Conservation (phyloP, 108 stramenopile species). For the Fragilariopsis cylindrus region DNA sequence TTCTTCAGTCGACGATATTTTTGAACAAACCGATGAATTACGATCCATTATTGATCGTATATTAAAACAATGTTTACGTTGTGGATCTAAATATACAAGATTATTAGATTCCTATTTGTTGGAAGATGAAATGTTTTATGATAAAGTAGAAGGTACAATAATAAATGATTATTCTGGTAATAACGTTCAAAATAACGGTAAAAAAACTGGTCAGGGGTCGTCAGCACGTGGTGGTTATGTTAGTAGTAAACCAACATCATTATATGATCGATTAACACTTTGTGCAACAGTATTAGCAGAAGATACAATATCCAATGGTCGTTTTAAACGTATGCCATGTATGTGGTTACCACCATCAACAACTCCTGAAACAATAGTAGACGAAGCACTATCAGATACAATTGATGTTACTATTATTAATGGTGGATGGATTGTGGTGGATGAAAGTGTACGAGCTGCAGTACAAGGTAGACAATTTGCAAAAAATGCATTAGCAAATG, state of each 20-base stretch:
- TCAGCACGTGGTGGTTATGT: not conserved
- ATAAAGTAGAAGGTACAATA: not conserved
- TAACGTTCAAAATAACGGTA: too few species aligned
- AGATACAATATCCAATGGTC: conserved; percentile 65
- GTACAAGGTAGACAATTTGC: conserved; percentile 74
- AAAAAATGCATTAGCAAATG: conserved; percentile 1
- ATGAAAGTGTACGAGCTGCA: conserved; percentile 60
- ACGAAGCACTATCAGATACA: not conserved
- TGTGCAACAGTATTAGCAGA: conserved; percentile 47
- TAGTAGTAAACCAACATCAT: not conserved
- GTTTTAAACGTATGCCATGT: conserved; percentile 78
- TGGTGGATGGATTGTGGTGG: conserved; percentile 84
- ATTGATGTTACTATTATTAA: conserved; percentile 55
- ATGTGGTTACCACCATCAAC: conserved; percentile 30
- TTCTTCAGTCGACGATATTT: not conserved
- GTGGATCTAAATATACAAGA: conserved; percentile 3
- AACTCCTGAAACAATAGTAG: not conserved
- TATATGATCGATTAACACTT: conserved; percentile 35
- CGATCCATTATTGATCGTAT: not conserved
- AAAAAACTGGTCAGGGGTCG: not conserved
- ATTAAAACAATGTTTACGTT: conserved; percentile 9
- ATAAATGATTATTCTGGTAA: not conserved
- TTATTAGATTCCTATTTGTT: conserved; percentile 5
- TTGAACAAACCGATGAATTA: conserved; percentile 9
- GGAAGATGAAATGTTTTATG: conserved; percentile 8